Base-by-base conservation (phyloP, 805 yeast species). In the Pichia insulana region DNA sequence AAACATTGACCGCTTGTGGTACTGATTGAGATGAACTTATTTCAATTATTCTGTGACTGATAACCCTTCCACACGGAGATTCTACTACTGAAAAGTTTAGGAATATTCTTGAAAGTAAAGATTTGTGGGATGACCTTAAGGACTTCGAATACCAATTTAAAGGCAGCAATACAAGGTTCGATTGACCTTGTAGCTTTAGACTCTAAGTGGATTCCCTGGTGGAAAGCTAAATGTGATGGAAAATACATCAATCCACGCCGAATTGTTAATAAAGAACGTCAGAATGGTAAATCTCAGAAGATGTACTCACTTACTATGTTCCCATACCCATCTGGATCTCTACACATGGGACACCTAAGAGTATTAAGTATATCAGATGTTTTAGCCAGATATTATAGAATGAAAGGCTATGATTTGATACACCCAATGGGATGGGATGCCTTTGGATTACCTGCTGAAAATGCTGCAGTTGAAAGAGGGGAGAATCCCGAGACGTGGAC, bases 351-450 rank as follows among this genome's bases (percentile, higher is more conserved):
- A 0, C 98, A 92, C 62, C 70, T 89, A 35, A 68, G 98, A 41
- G 98, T 92, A 0, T 92, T 85, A 61, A 83, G 96, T 1, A 87
- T 92, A 26, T 78, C 89, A 52, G 98, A 92, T 60, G 82, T 79
- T 2, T 57, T 92, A 32, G 73, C 95, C 1, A 68, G 97, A 50
- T 90, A 74, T 59, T 74, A 85, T 50, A 68, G 92, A 49, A 71
- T 85, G 63, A 74, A 73, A 39, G 96, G 96, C 1, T 73, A 70
- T 51, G 65, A 78, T 31, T 96, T 90, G 12, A 69, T 90, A 2
- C 96, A 92, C 57, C 97, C 97, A 0, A 89, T 92, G 95, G 98
- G 98, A 0, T 92, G 97, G 97, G 98, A 92, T 67, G 95, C 97
- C 0, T 92, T 92, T 69, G 98, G 98, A 1, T 68, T 92, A 22